A percentile compares a stretch with the other conserved stretches of the same genome.
Conservation (phyloP, 495 filamentous ascomycete species). For the Sporormia fimetaria region DNA sequence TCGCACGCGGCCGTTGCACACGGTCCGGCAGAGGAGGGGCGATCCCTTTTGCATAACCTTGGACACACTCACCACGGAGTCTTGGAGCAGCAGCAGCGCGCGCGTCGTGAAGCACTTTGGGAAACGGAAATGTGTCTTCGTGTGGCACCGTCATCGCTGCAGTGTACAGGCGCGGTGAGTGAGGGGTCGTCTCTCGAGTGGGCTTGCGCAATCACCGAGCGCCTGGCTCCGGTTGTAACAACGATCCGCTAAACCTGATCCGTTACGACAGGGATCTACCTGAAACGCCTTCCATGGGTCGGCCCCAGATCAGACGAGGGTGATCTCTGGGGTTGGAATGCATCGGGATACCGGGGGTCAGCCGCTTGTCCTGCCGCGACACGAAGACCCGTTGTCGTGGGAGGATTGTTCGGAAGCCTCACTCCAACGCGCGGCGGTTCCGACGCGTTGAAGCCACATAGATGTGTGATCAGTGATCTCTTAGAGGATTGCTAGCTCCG, state of each 20-base stretch:
- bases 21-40: slow-evolving; percentile 3
- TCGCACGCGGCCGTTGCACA: slow-evolving; percentile 12
- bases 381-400: neutral
- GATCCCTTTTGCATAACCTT: neutral
- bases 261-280: slow-evolving; percentile 15
- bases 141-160: neutral
- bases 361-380: neutral
- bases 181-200: slow-evolving; percentile 22
- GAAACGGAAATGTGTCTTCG: neutral
- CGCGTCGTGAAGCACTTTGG: too few species aligned
- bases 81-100: too few species aligned
- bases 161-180: slow-evolving; percentile 9
- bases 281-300: slow-evolving; percentile 27
- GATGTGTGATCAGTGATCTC: neutral
- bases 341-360: slow-evolving; percentile 7
- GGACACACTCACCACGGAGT: too few species aligned
- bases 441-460: neutral
- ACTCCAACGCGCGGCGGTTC: neutral
- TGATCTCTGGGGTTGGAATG: slow-evolving; percentile 15
- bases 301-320: slow-evolving; percentile 16
- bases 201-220: slow-evolving; percentile 30
- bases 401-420: neutral
- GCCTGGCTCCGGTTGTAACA: slow-evolving; percentile 24
- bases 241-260: slow-evolving; percentile 20
- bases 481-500: neutral